Evolutionary conservation across 495 filamentous ascomycete species (phyloP).

Genomic region (Aspergillus leporis): DNA sequence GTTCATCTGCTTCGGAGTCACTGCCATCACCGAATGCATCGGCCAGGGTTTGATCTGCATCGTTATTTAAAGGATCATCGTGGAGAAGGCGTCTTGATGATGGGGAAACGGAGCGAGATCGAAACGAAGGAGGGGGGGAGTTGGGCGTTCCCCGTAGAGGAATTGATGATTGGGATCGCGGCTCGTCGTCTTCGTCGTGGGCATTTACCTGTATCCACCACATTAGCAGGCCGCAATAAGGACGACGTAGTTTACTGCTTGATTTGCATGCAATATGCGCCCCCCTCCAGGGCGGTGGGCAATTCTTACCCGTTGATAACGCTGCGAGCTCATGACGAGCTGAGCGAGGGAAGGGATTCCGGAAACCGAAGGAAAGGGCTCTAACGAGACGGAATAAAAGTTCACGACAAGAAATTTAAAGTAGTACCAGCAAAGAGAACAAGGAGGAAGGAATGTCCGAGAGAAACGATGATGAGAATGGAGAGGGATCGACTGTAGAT

Average conservation of each 20-base stretch:
- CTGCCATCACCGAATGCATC: slow-evolving; percentile 84
- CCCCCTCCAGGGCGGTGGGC: neutral
- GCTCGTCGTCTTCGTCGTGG: slow-evolving; percentile 51
- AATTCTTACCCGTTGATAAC: slow-evolving; percentile 78
- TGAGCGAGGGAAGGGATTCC: slow-evolving; percentile 31
- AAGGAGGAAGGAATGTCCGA: slow-evolving; percentile 8
- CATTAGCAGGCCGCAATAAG: slow-evolving; percentile 13
- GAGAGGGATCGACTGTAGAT: slow-evolving; percentile 16
- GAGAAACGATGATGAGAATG: slow-evolving; percentile 10
- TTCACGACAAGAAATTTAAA: neutral
- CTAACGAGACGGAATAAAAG: neutral
- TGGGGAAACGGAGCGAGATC: slow-evolving; percentile 76
- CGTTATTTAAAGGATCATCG: slow-evolving; percentile 52
- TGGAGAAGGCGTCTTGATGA: slow-evolving; percentile 56
- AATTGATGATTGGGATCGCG: slow-evolving; percentile 42
- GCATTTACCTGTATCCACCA: slow-evolving; percentile 48
- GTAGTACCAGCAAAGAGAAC: slow-evolving; percentile 13
- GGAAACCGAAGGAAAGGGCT: slow-evolving; percentile 16
- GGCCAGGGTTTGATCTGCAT: slow-evolving; percentile 74
- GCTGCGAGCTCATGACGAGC: slow-evolving; percentile 73
- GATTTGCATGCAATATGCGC: neutral
- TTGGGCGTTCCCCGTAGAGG: slow-evolving; percentile 57
- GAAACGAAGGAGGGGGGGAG: slow-evolving; percentile 94
- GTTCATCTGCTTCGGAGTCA: slow-evolving; percentile 68
- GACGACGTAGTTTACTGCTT: neutral